Base-by-base conservation (phyloP, 495 filamentous ascomycete genomes). In the Apiosordaria backusii region DNA sequence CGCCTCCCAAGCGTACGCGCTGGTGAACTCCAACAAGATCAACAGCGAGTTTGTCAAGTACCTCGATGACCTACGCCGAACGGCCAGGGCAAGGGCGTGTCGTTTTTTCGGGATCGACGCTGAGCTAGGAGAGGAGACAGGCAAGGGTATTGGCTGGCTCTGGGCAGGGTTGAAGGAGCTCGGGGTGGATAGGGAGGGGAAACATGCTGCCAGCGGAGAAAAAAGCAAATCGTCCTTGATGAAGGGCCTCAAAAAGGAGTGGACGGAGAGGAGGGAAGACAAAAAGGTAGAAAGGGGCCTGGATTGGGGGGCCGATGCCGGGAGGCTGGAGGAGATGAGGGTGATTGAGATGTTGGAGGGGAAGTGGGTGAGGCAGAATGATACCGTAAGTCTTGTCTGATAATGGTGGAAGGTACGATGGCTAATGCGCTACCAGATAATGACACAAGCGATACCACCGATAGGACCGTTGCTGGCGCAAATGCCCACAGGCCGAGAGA, bases 291-390 rank as follows among this genome's bases (percentile, higher is more conserved):
- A 92, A 66, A 90, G 83, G 69, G 88, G 87, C 19, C 73, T 84
- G 35, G 84, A 87, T 57, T 92, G 93, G 84, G 93, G 94, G 0
- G 81, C 88, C 58, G 92, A 96, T 78, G 95, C 89, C 0, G 95
- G 95, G 0, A 86, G 83, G 67, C 75, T 90, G 21, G 95, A 97
- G 72, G 95, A 99, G 77, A 85, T 83, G n/a, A 81, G 91, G 58
- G 90, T 97, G 1, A 82, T 96, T 66, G 88, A 93, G 68, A 92
- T 91, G 87, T 76, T 99, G 62, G 89, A 96, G 74, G 82, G 81
- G 58, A 97, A 96, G 75, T 99, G 95, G 95, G 84, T 83, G 29
- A 92, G 92, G 78, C 86, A 91, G 79, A 99, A 99, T 75, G 92
- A 97, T 78, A 96, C 90, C 16, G 91, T 97, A 74, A 79, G 89